These are phyloP conservation scores for Venturia carpophila DNA, from an alignment of 2,329 filamentous ascomycete species.

Conservation along the genomic window DNA sequence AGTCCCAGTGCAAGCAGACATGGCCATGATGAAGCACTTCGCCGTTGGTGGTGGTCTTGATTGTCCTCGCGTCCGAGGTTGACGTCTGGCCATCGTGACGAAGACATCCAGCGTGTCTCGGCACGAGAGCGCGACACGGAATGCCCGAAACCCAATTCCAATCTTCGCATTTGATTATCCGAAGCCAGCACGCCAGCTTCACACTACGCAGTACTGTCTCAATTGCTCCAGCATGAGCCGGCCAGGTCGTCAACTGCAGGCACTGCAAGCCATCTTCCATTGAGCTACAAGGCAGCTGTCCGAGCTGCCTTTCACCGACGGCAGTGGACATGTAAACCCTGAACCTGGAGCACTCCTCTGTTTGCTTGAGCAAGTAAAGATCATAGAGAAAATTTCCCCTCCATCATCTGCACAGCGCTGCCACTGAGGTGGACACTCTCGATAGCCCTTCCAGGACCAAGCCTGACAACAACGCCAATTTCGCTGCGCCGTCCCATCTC, in stretches of 20 bases:
- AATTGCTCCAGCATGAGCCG: background rate
- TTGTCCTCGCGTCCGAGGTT: background rate
- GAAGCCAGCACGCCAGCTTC: background rate
- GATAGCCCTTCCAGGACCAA: constrained; percentile 33
- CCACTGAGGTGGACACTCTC: constrained; percentile 38
- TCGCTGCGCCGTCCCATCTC: constrained; percentile 46
- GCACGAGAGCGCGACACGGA: background rate
- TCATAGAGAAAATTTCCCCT: constrained; percentile 25
- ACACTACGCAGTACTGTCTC: background rate
- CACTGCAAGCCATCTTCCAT: constrained; percentile 6
- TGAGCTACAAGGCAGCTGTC: no score
- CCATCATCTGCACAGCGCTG: constrained; percentile 37
- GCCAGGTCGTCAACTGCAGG: background rate
- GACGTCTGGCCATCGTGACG: background rate
- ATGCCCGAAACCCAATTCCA: background rate
- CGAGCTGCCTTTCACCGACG: background rate
- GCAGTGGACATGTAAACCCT: background rate
- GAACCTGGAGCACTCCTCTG: background rate
- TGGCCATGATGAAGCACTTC: background rate
- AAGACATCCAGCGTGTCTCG: background rate
- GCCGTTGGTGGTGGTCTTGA: background rate
- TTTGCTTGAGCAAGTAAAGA: background rate
- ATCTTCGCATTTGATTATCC: background rate
- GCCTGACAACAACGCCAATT: constrained; percentile 39
- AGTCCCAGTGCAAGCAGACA: background rate